Conservation (phyloP, 345 rosid species). For the Hypericum perforatum region DNA sequence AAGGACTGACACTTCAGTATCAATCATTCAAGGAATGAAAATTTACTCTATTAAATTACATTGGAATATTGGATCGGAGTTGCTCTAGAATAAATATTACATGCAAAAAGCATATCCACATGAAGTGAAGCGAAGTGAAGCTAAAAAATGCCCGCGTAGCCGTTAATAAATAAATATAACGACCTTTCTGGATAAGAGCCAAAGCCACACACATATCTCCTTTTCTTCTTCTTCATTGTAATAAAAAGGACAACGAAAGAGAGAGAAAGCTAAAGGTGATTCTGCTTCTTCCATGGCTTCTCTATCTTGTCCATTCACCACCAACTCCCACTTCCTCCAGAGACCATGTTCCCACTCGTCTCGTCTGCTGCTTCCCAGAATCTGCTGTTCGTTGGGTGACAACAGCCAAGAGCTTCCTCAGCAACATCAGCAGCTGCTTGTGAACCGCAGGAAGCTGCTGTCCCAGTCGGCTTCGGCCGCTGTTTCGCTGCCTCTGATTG, state of each 20-base stretch:
- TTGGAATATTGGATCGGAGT: too few species aligned
- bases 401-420: constrained; percentile 26
- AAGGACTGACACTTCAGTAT: too few species aligned
- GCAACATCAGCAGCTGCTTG: constrained; percentile 9
- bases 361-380: constrained; percentile 7
- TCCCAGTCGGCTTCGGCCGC: constrained; percentile 38
- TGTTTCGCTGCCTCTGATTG: constrained; percentile 23
- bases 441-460: constrained; percentile 38
- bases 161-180: constrained; percentile 23
- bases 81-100: too few species aligned
- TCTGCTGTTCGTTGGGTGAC: constrained; percentile 8
- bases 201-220: background rate
- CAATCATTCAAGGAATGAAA: too few species aligned
- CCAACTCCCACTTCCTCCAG: constrained; percentile 18
- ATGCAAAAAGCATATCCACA: background rate
- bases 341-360: constrained; percentile 10
- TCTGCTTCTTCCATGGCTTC: constrained; percentile 13
- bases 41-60: too few species aligned
- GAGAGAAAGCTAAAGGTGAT: background rate
- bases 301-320: constrained; percentile 15
- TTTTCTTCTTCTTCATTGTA: constrained; percentile 14
- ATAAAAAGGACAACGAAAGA: background rate
- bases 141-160: constrained; percentile 27
- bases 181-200: constrained; percentile 25
- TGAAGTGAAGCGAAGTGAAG: constrained; percentile 8